Evolutionary conservation across 2,329 filamentous ascomycete genomes (phyloP), one percentile per base, ranked within the genome.

Genomic region (Aspergillus carbonarius): DNA sequence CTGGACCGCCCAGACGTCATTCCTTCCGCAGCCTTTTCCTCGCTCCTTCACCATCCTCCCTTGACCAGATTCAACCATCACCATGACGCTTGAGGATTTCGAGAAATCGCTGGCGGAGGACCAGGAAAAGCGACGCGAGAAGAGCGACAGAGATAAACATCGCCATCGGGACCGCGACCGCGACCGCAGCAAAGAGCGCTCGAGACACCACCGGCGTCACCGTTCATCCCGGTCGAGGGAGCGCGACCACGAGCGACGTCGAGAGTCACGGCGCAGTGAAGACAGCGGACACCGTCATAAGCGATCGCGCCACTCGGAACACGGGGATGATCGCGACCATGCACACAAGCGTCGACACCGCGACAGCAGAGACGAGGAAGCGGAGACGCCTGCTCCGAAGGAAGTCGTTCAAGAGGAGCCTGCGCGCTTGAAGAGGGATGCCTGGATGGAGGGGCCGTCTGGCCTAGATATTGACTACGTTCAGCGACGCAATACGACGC

Each of bases 381-480:
- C 82, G 62, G 77, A 79, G 34, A 60, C 74, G 3, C 59, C 68
- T 3, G 60, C 63, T 5, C 60, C 62, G 4, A 60, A 74, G 23
- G 73, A 76, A 8, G 68, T 61, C 6, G 54, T 59, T 1, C 67
- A 83, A 76, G 67, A 81, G 76, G 66, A 78, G 69, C 66, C 71
- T 15, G 65, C 75, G 20, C 68, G 76, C 1, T 68, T 88, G 32
- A 83, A 87, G 65, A 86, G 96, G 63, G 95, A 98, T 74, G 85
- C 89, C 0, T 99, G 96, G 93, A 99, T 99, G 95, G 88, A 92
- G 60, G 89, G 89, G 0, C 92, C 93, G 0, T 91, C 90, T 0
- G 86, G 88, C 0, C 77, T 96, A 35, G 88, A 93, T 54, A 81
- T 98, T 58, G 93, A 98, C 70, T 96, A 96, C 72, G 70, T 80